Evolutionary conservation across 2,329 filamentous ascomycete genomes (phyloP).

Genomic region (Pseudocercospora fuligena): DNA sequence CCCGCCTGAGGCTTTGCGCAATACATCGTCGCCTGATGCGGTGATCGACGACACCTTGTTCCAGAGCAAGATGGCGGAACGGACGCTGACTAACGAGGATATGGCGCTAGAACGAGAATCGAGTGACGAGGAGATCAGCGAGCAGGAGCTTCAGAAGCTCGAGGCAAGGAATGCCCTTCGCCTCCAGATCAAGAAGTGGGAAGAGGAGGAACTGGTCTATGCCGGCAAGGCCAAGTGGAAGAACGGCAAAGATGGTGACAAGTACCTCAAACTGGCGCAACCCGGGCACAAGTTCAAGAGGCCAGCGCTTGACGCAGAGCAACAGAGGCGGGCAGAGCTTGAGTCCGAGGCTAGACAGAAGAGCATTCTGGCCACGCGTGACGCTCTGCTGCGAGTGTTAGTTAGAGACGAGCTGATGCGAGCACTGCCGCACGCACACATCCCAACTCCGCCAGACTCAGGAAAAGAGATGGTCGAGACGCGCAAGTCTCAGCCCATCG

Average conservation of each 20-base stretch:
- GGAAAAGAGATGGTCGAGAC: constrained; percentile 7
- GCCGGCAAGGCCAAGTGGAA: constrained; percentile 19
- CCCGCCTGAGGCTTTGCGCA: not conserved
- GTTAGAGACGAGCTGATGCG: constrained; percentile 14
- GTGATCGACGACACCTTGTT: not conserved
- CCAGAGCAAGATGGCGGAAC: not conserved
- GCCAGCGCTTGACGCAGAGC: constrained; percentile 4
- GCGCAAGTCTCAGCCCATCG: not conserved
- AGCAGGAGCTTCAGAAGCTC: constrained; percentile 8
- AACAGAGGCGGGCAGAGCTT: not conserved
- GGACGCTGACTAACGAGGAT: constrained; percentile 9
- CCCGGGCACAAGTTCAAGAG: constrained; percentile 17
- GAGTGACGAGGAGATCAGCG: not conserved
- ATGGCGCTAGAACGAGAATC: constrained; percentile 10
- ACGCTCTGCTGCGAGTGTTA: constrained; percentile 11
- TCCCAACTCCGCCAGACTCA: constrained; percentile 17
- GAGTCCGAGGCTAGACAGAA: not conserved
- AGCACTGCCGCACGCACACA: constrained; percentile 6
- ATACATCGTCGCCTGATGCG: not conserved
- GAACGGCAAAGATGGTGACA: constrained; percentile 7
- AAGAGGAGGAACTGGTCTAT: constrained; percentile 16
- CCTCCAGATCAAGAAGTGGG: constrained; percentile 12
- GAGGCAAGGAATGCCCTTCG: constrained; percentile 17
- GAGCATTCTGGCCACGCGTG: constrained; percentile 9
- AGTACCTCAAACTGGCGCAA: constrained; percentile 13